Conservation (phyloP, 257 asterid species). For the Salvia rosmarinus region DNA sequence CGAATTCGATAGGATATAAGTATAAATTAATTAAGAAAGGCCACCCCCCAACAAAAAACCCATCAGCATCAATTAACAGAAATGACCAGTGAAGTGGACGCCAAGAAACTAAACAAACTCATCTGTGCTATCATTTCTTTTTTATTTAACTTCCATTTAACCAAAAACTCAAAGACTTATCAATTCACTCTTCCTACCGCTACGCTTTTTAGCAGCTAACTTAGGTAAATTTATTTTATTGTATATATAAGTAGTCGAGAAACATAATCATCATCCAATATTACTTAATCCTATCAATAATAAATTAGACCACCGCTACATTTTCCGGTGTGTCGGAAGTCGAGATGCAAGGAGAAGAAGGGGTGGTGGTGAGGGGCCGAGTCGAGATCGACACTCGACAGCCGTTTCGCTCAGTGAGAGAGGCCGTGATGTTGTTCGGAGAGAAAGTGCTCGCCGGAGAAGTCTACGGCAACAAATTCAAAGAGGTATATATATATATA, state of each 20-base stretch:
- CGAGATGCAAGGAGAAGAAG: conserved; percentile 56
- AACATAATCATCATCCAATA: neutral
- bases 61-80: conserved; percentile 72
- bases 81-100: conserved; percentile 80
- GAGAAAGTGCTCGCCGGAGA: conserved; percentile 80
- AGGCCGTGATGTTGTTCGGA: conserved; percentile 80
- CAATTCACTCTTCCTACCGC: conserved; percentile 28
- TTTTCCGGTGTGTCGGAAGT: neutral
- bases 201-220: conserved; percentile 28
- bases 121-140: conserved; percentile 25
- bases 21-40: conserved; percentile 38
- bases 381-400: conserved; percentile 82
- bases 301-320: neutral
- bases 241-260: conserved; percentile 16
- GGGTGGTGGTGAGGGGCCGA: conserved; percentile 81
- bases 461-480: conserved; percentile 64
- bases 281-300: neutral
- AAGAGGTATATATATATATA: conserved; percentile 59
- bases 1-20: neutral
- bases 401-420: conserved; percentile 79
- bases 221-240: neutral
- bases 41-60: conserved; percentile 47
- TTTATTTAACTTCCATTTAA: conserved; percentile 31
- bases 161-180: conserved; percentile 28
- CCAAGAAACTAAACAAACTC: conserved; percentile 70